These are phyloP conservation scores for Alternaria gaisen DNA, from an alignment of 2,329 filamentous ascomycete genomes.

Conservation along the genomic window DNA sequence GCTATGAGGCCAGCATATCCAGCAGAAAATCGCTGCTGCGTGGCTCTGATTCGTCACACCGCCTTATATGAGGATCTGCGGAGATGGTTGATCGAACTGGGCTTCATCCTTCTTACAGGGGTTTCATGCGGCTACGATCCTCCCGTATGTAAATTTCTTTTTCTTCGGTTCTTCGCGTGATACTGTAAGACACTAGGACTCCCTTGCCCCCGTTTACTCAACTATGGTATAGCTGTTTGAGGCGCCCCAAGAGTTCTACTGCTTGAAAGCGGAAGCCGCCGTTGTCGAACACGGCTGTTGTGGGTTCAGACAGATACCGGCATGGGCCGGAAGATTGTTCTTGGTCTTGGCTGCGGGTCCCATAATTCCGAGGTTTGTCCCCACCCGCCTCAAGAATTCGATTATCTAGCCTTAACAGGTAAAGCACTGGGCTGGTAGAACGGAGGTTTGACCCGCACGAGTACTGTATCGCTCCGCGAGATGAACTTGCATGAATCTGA, in stretches of 20 bases:
- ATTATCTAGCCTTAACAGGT: neutral
- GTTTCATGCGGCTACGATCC: neutral
- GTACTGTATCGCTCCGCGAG: neutral
- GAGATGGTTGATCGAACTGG: neutral
- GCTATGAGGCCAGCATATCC: neutral
- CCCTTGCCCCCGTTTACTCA: neutral
- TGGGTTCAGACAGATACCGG: neutral
- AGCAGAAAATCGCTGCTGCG: neutral
- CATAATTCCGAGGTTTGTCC: neutral
- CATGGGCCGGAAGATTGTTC: neutral
- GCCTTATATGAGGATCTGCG: neutral
- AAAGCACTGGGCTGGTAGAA: neutral
- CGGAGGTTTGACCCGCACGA: neutral
- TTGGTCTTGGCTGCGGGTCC: neutral
- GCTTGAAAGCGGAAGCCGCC: neutral
- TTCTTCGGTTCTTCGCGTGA: neutral
- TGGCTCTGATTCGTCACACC: neutral
- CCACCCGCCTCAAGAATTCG: neutral
- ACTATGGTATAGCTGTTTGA: neutral
- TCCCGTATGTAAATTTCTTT: neutral
- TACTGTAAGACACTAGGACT: neutral
- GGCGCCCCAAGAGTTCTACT: neutral
- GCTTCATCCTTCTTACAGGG: neutral
- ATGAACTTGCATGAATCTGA: neutral
- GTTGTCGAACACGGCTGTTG: neutral